Evolutionary conservation across 208 protist species (phyloP).

Genomic region (Porcisia deanei): DNA sequence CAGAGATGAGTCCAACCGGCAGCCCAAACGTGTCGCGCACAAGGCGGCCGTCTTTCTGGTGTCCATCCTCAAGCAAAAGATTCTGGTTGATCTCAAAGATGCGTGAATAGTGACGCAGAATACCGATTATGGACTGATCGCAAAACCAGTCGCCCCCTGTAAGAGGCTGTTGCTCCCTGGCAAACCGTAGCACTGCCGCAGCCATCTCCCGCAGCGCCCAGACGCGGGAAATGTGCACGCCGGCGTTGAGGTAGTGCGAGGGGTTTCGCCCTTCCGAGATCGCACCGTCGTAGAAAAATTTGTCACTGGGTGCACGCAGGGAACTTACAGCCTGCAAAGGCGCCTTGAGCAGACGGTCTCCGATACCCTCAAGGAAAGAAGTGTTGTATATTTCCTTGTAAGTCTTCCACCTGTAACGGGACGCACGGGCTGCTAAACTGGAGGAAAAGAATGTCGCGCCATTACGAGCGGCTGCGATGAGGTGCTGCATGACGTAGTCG

Average conservation of each 20-base stretch:
- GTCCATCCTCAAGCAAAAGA: conserved; percentile 12
- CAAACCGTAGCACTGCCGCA: neutral
- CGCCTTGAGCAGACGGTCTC: neutral
- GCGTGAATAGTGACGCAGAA: conserved; percentile 16
- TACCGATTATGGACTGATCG: conserved; percentile 30
- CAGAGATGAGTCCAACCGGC: conserved; percentile 14
- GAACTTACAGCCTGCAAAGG: neutral
- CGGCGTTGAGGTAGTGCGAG: conserved; percentile 25
- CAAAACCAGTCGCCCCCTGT: conserved; percentile 19
- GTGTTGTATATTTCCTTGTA: neutral
- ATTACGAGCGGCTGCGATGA: conserved; percentile 9
- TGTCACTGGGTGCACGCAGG: neutral
- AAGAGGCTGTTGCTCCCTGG: neutral
- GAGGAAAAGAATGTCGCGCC: conserved; percentile 1
- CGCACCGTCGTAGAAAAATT: conserved; percentile 14
- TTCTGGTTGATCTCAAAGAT: conserved; percentile 26
- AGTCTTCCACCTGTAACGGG: neutral
- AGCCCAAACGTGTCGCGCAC: conserved; percentile 12
- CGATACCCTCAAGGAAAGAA: conserved; percentile 1
- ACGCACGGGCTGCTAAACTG: neutral
- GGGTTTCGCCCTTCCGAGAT: conserved; percentile 10
- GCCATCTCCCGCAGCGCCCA: conserved; percentile 24
- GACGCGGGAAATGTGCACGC: conserved; percentile 27
- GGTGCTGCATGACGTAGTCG: conserved; percentile 14
- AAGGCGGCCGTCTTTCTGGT: neutral